Base-by-base conservation (phyloP, 768 basidiomycete species). In the Strobilomyces dryophilus region DNA sequence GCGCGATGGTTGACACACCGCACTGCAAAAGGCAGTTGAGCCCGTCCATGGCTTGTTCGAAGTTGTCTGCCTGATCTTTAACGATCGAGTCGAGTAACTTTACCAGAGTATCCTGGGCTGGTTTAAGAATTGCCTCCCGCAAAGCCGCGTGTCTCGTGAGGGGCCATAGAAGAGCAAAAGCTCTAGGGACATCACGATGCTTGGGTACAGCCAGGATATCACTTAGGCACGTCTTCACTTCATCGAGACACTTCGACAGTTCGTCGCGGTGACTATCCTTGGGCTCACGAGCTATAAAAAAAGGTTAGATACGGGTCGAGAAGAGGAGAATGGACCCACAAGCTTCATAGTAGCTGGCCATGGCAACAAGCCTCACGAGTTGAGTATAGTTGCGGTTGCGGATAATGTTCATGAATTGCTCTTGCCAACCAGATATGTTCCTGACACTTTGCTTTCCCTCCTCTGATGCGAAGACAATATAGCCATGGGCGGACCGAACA, bases 31-130 rank as follows among this genome's bases (percentile, higher is more conserved):
- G 32, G 36, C 51, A 58, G 12, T 17, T 53, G 41, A 65, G 32
- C n/a, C 61, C 55, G 4, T 66, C 57, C 64, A 65, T 65, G 18
- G 52, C 64, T 32, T 57, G 61, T 26, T 47, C 44, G 26, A 66
- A 61, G 32, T 55, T 56, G 4, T 40, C 45, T 12, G 18, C 51
- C 0, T 31, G 31, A 26, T 45, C 37, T 2, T 3, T 8, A 20
- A 64, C 10, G 10, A 56, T 57, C 21, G 0, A 10, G 43, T 66
- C 65, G 5, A 65, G 49, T 17, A 64, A 37, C 2, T 21, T 6
- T 27, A 65, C 36, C 15, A 65, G 45, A 6, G 11, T 53, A 1
- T 56, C 27, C 34, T 64, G 29, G 7, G 64, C 55, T 0, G 18
- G 1, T 3, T 59, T 57, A 31, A 65, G 61, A 37, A 65, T 53